Evolutionary conservation across 768 basidiomycete genomes (phyloP), one percentile per base, ranked within the genome.

Genomic region (Lactarius deliciosus): DNA sequence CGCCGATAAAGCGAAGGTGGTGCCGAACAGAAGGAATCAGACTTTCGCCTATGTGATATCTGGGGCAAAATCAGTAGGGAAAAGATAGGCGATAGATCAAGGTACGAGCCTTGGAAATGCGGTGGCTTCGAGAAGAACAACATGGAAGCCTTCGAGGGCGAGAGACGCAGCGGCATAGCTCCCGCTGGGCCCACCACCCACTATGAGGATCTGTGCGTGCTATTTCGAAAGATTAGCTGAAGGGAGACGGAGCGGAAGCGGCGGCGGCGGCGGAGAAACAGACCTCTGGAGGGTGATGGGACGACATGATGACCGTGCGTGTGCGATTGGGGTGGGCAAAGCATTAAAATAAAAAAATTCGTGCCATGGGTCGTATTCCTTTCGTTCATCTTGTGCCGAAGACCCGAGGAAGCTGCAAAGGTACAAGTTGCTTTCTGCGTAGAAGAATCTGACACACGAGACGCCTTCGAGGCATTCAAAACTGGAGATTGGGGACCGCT

Each of bases 171-270:
- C 84, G n/a, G 84, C 76, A 66, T 82, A 87, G 68, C 80, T 81
- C 34, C 86, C 86, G 8, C 79, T 82, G 0, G 86, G 86, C 18
- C 86, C 86, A 58, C 86, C 86, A 10, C 86, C 86, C 15, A 87
- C 75, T 38, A 88, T 81, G 47, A 84, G 80, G 63, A 85, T 65
- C 56, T 77, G 75, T 16, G 76, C 64, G 55, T 72, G 72, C 76
- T 70, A 43, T 54, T 40, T n/a, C n/a, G 32, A 13, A 25, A 32
- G 32, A 34, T 56, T 56, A 34, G 20, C 10, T 18, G 55, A 56
- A 56, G 32, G 30, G 55, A 55, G 28, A 55, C 54, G 4, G 10
- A 55, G 18, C 20, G 47, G 9, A 20, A 55, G 47, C 57, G 56
- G 36, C 5, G 30, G 28, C 25, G 60, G 28, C 25, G 60, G 36